Evolutionary conservation across 805 yeast genomes (phyloP).

Genomic region (Vanderwaltozyma polyspora): DNA sequence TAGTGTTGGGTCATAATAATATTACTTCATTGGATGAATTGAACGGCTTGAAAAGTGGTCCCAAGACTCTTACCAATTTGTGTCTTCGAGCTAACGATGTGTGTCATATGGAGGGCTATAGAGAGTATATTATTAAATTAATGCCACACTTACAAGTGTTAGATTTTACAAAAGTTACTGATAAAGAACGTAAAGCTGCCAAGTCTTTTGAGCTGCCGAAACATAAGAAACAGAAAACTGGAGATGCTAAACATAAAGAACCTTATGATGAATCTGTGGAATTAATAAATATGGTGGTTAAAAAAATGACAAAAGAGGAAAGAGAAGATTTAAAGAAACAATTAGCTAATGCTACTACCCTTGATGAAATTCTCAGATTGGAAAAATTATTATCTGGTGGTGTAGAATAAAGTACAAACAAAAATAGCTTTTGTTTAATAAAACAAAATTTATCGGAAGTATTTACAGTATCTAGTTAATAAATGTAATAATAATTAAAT

Average conservation of each 20-base stretch:
- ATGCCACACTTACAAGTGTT: conserved; percentile 53
- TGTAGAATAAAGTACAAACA: conserved; percentile 5
- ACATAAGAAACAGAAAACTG: conserved; percentile 12
- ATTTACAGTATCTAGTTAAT: too few species aligned
- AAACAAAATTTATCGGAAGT: too few species aligned
- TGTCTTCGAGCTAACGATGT: conserved; percentile 52
- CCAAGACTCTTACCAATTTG: conserved; percentile 37
- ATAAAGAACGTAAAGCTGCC: conserved; percentile 40
- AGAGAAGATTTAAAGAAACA: conserved; percentile 38
- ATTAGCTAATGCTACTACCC: conserved; percentile 50
- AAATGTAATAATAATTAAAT: too few species aligned
- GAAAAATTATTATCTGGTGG: conserved; percentile 41
- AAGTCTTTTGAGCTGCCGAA: conserved; percentile 16
- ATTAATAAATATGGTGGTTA: conserved; percentile 28
- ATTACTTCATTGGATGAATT: conserved; percentile 41
- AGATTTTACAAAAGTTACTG: conserved; percentile 56
- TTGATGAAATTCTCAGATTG: conserved; percentile 65
- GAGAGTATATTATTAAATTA: conserved; percentile 48
- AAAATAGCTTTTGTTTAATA: too few species aligned
- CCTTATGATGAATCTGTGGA: conserved; percentile 23
- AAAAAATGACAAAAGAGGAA: conserved; percentile 45
- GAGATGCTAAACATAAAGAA: not conserved
- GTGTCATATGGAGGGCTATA: conserved; percentile 38
- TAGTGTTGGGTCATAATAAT: conserved; percentile 42
- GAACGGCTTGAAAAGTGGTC: conserved; percentile 29